These are phyloP conservation scores for Tetrapisispora fleetii DNA, from an alignment of 805 yeast species.

Conservation along the genomic window DNA sequence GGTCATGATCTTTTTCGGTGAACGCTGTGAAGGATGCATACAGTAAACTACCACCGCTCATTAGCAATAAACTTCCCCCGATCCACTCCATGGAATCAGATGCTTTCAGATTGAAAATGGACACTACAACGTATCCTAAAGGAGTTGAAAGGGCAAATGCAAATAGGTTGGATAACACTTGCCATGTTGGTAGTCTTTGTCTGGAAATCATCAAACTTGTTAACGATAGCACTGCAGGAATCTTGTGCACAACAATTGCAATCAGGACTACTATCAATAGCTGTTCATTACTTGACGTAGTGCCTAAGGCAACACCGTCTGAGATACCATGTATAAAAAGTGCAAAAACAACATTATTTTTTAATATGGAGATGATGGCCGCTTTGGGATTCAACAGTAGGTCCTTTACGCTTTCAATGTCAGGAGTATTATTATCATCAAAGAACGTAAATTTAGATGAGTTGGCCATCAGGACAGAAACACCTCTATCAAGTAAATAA, in stretches of 20 bases:
- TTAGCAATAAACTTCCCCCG: constrained; percentile 25
- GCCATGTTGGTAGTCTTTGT: constrained; percentile 30
- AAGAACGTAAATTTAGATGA: not conserved
- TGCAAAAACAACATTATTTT: constrained; percentile 46
- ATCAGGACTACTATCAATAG: constrained; percentile 37
- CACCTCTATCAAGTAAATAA: constrained; percentile 36
- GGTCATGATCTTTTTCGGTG: constrained; percentile 12
- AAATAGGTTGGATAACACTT: constrained; percentile 39
- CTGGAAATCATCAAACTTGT: constrained; percentile 38
- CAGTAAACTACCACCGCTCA: constrained; percentile 29
- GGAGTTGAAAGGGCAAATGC: constrained; percentile 30
- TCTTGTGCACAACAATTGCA: constrained; percentile 53
- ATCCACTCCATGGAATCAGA: constrained; percentile 24
- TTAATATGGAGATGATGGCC: constrained; percentile 25
- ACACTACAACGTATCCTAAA: constrained; percentile 22
- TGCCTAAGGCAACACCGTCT: constrained; percentile 57
- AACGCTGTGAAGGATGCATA: constrained; percentile 30
- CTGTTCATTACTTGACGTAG: constrained; percentile 35
- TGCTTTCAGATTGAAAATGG: constrained; percentile 18
- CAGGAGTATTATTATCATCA: not conserved
- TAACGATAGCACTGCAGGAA: constrained; percentile 57
- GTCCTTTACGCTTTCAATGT: constrained; percentile 12
- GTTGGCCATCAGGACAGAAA: constrained; percentile 9
- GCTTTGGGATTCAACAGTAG: constrained; percentile 15
- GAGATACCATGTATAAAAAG: constrained; percentile 49